These are phyloP conservation scores for Leptomonas seymouri DNA, from an alignment of 208 protist species.

Conservation along the genomic window DNA sequence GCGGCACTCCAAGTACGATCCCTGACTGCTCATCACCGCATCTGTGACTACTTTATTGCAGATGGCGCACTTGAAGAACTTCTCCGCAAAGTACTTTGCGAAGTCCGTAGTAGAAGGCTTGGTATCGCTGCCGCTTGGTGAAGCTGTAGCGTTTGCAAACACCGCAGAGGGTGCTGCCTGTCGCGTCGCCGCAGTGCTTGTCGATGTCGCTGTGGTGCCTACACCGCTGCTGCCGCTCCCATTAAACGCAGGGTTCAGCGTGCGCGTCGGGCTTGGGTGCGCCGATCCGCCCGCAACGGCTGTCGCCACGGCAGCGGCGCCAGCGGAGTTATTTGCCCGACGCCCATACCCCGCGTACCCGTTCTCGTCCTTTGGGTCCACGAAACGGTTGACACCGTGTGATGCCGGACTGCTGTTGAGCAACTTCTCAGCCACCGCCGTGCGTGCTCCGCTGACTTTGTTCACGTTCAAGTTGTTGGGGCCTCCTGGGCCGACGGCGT, in stretches of 20 bases:
- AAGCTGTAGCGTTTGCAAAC: not conserved
- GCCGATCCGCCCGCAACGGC: too few species aligned
- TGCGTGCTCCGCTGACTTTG: slow-evolving; percentile 18
- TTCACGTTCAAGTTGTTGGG: slow-evolving; percentile 31
- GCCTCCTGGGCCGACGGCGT: slow-evolving; percentile 1
- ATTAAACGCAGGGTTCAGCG: slow-evolving; percentile 3
- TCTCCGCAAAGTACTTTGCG: slow-evolving; percentile 38
- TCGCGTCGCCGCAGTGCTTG: not conserved
- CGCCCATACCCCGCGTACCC: slow-evolving; percentile 21
- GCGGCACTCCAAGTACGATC: slow-evolving; percentile 49
- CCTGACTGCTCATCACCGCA: slow-evolving; percentile 55
- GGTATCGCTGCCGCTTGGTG: not conserved
- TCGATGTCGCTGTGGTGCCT: not conserved
- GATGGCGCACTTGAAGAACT: slow-evolving; percentile 48
- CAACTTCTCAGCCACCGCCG: slow-evolving; percentile 11
- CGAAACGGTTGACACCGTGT: slow-evolving; percentile 21
- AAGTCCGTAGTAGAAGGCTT: slow-evolving; percentile 22
- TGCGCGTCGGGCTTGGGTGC: slow-evolving; percentile 10
- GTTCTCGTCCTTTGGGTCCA: slow-evolving; percentile 31
- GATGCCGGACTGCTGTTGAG: slow-evolving; percentile 1
- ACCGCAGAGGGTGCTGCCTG: not conserved
- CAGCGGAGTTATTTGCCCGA: not conserved
- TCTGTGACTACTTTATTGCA: slow-evolving; percentile 53
- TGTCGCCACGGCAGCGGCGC: not conserved
- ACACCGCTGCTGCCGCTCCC: not conserved